Base-by-base conservation (phyloP, 164 flowering plant species). In the Sedum album region DNA sequence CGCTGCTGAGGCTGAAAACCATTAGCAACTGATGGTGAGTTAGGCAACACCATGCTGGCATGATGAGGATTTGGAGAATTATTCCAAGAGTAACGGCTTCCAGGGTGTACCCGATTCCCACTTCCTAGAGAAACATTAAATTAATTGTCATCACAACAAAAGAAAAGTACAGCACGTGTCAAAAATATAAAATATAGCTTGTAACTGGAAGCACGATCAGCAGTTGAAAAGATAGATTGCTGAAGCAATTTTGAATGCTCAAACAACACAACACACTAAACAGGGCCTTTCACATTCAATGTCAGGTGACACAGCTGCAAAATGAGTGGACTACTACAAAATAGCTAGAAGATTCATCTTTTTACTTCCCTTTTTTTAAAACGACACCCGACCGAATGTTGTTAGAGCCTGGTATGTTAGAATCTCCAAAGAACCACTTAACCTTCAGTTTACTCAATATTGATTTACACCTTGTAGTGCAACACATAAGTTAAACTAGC, bases 31-130 rank as follows among this genome's bases (percentile, higher is more conserved):
- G 88, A 78, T 42, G 85, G 84, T 1, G 86, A 79, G 68, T 74
- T 80, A 23, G 85, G 79, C 90, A 88, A 83, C 74, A 82, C 73
- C 73, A 81, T 68, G 41, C 66, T 31, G 55, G 76, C 64, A 60
- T 74, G 66, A 63, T 76, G 76, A 67, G 76, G 72, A 60, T 76
- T 35, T 33, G 25, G 66, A 36, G 44, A 64, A 35, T 64, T 35
- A 17, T 55, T 55, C 61, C 61, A 11, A 3, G 61, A 26, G 31
- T 55, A 55, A 55, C 20, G 61, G 26, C 26, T 55, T 55, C 61
- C 61, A 55, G 31, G 31, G 13, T 55, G 61, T 28, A 8, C 31
- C 18, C 5, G 61, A 14, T 55, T 55, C 31, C 61, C 61, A 55
- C 26, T 55, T 14, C 61, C 61, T 55, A 55, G 61, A 28, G 61